phyloP scores from a whole-genome alignment of 306 rosid species.

The Leucaena leucocephala region DNA sequence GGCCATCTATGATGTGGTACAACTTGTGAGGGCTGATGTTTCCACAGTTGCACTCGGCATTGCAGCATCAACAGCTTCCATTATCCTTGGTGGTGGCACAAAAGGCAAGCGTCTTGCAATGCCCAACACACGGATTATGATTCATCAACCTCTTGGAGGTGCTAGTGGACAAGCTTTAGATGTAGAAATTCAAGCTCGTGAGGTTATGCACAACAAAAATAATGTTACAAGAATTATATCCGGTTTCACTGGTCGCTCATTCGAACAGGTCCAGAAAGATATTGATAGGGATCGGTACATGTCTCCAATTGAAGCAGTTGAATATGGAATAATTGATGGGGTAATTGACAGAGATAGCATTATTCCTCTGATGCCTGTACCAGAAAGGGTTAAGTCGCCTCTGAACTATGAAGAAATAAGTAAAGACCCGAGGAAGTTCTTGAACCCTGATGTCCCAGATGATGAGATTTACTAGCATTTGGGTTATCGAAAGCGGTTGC shows the following conservation, averaged over 20 bases:
- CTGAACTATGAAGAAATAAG: constrained; percentile 56
- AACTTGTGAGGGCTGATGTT: constrained; percentile 95
- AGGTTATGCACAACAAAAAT: constrained; percentile 80
- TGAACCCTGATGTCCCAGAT: constrained; percentile 81
- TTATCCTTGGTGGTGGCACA: constrained; percentile 89
- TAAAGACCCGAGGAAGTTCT: constrained; percentile 67
- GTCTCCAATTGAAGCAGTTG: constrained; percentile 96
- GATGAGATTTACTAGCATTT: constrained; percentile 79
- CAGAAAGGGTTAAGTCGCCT: constrained; percentile 66
- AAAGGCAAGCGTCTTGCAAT: constrained; percentile 94
- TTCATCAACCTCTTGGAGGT: constrained; percentile 94
- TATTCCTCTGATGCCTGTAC: constrained; percentile 81
- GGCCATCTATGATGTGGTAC: constrained; percentile 83
- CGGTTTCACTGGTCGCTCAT: constrained; percentile 69
- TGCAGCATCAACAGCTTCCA: constrained; percentile 87
- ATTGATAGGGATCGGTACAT: constrained; percentile 82
- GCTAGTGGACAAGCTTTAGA: constrained; percentile 88
- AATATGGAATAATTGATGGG: constrained; percentile 87
- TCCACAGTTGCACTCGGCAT: constrained; percentile 89
- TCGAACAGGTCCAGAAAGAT: constrained; percentile 80
- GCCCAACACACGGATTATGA: constrained; percentile 94
- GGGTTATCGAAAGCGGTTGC: constrained; percentile 26
- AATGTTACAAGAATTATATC: constrained; percentile 73
- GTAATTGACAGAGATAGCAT: constrained; percentile 81
- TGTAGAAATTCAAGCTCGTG: constrained; percentile 90